Conservation (phyloP, 2,329 filamentous ascomycete species). For the Hypoxylon sp. region DNA sequence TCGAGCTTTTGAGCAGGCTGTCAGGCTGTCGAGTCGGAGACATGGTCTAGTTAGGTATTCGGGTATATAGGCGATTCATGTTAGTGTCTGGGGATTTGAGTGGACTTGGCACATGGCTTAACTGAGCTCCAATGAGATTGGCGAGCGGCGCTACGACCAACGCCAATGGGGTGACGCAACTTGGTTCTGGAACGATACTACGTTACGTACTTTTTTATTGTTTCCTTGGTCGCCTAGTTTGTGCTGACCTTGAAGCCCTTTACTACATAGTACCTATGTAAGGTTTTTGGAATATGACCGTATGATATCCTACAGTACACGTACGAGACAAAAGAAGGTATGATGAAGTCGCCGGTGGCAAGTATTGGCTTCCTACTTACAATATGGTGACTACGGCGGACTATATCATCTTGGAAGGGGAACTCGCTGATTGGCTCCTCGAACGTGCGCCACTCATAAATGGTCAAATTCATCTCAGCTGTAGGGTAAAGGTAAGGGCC, state of each 20-base stretch:
- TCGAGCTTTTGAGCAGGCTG: background rate
- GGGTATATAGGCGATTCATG: too few species aligned
- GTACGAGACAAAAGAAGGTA: background rate
- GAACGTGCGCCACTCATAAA: background rate
- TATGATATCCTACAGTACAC: background rate
- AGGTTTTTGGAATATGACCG: background rate
- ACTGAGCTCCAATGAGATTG: constrained; percentile 30
- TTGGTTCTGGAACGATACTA: constrained; percentile 39
- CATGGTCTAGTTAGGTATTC: background rate
- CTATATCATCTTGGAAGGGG: background rate
- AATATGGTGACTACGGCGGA: background rate
- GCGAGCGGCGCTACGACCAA: constrained; percentile 36
- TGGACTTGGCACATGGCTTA: constrained; percentile 27
- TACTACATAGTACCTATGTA: too few species aligned
- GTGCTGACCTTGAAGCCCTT: background rate
- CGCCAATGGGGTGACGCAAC: constrained; percentile 19
- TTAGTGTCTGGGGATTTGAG: constrained; percentile 19
- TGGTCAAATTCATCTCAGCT: background rate
- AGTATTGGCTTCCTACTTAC: background rate
- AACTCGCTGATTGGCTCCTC: too few species aligned
- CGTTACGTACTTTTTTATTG: constrained; percentile 20
- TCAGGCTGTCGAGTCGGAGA: constrained; percentile 7
- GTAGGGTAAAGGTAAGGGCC: too few species aligned
- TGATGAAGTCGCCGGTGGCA: background rate
- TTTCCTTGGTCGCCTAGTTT: background rate